phyloP scores from a whole-genome alignment of 495 filamentous ascomycete species.

The Cudoniella acicularis region DNA sequence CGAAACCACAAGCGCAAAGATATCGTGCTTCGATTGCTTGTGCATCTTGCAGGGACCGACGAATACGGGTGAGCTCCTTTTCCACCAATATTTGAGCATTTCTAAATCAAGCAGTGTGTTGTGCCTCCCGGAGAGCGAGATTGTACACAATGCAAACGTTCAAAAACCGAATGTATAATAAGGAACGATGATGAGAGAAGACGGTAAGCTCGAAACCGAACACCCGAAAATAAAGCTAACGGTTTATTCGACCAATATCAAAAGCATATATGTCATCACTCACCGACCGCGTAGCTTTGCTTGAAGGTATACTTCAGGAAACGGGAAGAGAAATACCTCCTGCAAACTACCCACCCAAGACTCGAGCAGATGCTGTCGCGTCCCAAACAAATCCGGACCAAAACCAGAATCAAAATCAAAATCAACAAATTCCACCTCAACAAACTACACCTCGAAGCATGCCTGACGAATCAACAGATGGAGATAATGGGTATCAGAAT shows the following conservation, averaged over 20 bases:
- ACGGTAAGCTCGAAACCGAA: constrained; percentile 28
- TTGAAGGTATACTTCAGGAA: constrained; percentile 48
- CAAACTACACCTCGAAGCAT: constrained; percentile 12
- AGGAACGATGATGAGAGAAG: constrained; percentile 54
- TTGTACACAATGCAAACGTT: constrained; percentile 50
- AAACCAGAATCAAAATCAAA: not conserved
- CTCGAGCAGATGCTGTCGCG: constrained; percentile 34
- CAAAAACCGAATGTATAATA: constrained; percentile 48
- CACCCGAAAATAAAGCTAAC: not conserved
- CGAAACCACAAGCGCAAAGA: constrained; percentile 1
- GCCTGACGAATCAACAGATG: constrained; percentile 12
- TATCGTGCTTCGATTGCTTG: constrained; percentile 29
- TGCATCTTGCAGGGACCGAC: constrained; percentile 41
- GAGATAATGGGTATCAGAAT: constrained; percentile 13
- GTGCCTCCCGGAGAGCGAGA: constrained; percentile 46
- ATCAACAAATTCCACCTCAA: not conserved
- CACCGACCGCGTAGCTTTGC: constrained; percentile 43
- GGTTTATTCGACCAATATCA: constrained; percentile 42
- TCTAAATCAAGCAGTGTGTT: constrained; percentile 35
- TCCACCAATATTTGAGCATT: no score
- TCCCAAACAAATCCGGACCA: not conserved
- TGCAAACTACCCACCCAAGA: constrained; percentile 49
- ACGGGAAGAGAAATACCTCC: constrained; percentile 44
- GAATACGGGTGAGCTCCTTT: constrained; percentile 35
- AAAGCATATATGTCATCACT: constrained; percentile 54